Conservation (phyloP, 257 asterid genomes). For the Capsicum baccatum region DNA sequence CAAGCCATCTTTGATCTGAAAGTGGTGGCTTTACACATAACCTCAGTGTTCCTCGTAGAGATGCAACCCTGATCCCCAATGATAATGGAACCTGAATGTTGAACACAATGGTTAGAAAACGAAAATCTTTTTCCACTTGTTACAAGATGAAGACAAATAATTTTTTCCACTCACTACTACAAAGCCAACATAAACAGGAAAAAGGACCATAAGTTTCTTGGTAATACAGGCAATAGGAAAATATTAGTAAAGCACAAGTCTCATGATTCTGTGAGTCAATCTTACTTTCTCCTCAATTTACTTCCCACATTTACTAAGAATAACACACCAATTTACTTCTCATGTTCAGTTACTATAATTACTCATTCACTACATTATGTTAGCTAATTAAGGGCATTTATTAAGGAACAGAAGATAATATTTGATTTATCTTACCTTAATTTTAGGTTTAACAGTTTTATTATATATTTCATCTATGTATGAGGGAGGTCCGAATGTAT, state of each 20-base stretch:
- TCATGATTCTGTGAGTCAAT: neutral
- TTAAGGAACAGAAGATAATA: too few species aligned
- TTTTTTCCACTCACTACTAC: neutral
- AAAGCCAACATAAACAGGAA: constrained; percentile 4
- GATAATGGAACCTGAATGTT: constrained; percentile 81
- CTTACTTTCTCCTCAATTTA: neutral
- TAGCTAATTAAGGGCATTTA: too few species aligned
- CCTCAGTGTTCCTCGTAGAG: constrained; percentile 49
- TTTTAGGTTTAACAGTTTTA: too few species aligned
- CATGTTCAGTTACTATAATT: neutral
- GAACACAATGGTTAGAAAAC: constrained; percentile 35
- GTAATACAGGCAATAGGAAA: neutral
- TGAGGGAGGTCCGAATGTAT: too few species aligned
- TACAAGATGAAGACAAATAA: neutral
- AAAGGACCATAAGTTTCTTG: neutral
- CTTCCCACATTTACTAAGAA: neutral
- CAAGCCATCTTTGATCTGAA: constrained; percentile 93
- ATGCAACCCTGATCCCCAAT: constrained; percentile 72
- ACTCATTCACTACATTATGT: too few species aligned
- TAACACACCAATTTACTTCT: neutral
- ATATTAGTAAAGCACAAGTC: constrained; percentile 13
- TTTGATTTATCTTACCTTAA: too few species aligned
- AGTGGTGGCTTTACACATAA: constrained; percentile 87
- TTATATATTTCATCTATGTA: too few species aligned
- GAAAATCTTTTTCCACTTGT: constrained; percentile 12